These are phyloP conservation scores for Elaeis oleifera DNA, from an alignment of 202 grass and related monocot genomes.

Conservation along the genomic window DNA sequence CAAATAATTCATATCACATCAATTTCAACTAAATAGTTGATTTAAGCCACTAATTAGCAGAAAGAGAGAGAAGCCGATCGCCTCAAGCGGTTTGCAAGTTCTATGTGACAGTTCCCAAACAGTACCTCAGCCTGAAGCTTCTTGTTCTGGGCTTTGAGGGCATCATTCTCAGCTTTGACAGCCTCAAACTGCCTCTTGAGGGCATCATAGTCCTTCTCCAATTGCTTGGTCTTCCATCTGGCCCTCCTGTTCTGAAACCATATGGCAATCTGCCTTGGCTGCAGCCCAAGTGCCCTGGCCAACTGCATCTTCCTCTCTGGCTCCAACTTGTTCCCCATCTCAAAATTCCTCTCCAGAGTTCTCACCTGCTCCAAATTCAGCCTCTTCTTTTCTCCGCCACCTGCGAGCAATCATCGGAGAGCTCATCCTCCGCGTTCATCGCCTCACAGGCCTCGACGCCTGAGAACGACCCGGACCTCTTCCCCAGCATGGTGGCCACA, in stretches of 20 bases:
- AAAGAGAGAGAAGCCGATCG: no score
- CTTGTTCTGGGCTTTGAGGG: constrained; percentile 53
- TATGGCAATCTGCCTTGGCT: constrained; percentile 68
- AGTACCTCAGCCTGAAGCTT: constrained; percentile 69
- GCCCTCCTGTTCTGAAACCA: constrained; percentile 83
- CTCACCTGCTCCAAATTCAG: constrained; percentile 69
- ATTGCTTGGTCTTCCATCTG: constrained; percentile 70
- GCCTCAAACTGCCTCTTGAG: constrained; percentile 53
- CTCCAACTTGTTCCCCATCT: constrained; percentile 70
- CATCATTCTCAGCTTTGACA: constrained; percentile 60
- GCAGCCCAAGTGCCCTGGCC: constrained; percentile 52
- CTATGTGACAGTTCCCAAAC: no score
- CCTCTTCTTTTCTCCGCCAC: constrained; percentile 58
- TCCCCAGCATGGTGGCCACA: constrained; percentile 18
- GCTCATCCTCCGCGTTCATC: background rate
- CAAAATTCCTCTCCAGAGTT: constrained; percentile 66
- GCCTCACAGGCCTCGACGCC: background rate
- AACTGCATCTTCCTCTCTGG: constrained; percentile 64
- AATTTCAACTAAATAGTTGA: no score
- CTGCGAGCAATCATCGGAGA: constrained; percentile 35
- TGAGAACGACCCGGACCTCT: no score
- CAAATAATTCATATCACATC: no score
- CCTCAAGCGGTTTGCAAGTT: no score
- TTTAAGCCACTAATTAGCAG: no score
- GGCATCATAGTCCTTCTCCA: constrained; percentile 63